Evolutionary conservation across 1,284 basidiomycete species (phyloP).

Genomic region (Amylostereum chailletii): DNA sequence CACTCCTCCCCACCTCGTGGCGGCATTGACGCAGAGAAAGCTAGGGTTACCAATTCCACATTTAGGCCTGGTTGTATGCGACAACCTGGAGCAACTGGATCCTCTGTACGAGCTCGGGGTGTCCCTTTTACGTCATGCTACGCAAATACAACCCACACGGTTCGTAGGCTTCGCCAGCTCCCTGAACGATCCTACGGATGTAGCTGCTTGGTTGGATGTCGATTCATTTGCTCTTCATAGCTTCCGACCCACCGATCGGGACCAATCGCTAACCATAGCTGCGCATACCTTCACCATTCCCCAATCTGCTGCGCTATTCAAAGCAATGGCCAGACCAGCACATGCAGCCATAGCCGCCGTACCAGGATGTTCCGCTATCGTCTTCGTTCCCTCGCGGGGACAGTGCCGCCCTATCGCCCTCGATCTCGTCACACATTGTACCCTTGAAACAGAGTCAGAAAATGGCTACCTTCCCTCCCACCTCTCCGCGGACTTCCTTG

Average conservation of each 20-base stretch:
- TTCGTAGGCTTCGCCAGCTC: conserved; percentile 76
- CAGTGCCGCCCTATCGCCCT: conserved; percentile 74
- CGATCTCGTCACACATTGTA: conserved; percentile 85
- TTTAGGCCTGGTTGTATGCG: conserved; percentile 69
- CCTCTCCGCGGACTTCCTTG: conserved; percentile 48
- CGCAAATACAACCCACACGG: conserved; percentile 55
- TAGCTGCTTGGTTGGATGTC: conserved; percentile 82
- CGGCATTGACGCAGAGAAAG: conserved; percentile 26
- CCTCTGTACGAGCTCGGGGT: conserved; percentile 78
- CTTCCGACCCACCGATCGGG: conserved; percentile 80
- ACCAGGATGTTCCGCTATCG: conserved; percentile 49
- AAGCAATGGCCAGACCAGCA: conserved; percentile 88
- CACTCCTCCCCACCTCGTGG: conserved; percentile 41
- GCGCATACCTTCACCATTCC: conserved; percentile 82
- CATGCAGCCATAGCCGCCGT: conserved; percentile 55
- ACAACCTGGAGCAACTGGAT: conserved; percentile 84
- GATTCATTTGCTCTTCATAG: conserved; percentile 59
- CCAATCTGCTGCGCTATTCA: conserved; percentile 82
- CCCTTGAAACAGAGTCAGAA: conserved; percentile 64
- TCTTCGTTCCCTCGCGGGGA: conserved; percentile 87
- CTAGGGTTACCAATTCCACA: conserved; percentile 24
- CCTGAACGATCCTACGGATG: conserved; percentile 71
- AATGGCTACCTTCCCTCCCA: conserved; percentile 63
- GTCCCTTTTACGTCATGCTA: conserved; percentile 57
- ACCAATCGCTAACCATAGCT: conserved; percentile 66